Base-by-base conservation (phyloP, 1,284 basidiomycete genomes). In the Ceratobasidium sp. region DNA sequence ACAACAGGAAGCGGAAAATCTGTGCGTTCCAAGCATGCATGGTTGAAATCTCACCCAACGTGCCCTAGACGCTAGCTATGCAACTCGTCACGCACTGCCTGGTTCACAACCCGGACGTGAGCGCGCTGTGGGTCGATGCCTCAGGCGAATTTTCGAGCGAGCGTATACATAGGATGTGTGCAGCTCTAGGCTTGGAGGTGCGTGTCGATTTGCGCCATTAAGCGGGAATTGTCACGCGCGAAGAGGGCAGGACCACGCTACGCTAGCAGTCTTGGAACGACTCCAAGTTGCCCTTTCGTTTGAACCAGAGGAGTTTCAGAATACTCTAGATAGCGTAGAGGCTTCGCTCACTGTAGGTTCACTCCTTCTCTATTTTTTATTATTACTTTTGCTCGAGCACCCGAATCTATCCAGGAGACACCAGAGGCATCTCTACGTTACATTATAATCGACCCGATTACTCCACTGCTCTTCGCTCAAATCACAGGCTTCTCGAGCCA, bases 81-180 rank as follows among this genome's bases (percentile, higher is more conserved):
- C 87, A 90, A 72, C 78, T 88, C 5, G 82, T 85, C 40, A 78
- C 90, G 23, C 82, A 82, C 21, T 82, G 87, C 76, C 83, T 92
- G 1, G 77, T 80, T 0, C 74, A 76, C 8, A 70, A 82, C 73
- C 71, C 75, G 23, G 76, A 82, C 21, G 79, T 82, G 3, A 81
- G 78, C 60, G 85, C 83, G 0, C 77, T 87, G 8, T 92, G 91
- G 91, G 84, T 92, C 53, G 91, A 92, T 76, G 88, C 87, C 9
- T 84, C 82, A 0, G 88, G 89, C 2, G 86, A 86, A 71, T 89
- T 92, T 78, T 84, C 87, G 40, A 81, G 81, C 0, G 84, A 87
- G 21, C 81, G 82, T 58, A 83, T 86, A 1, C 74, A 79, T n/a
- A 77, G 87, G 36, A 74, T 86, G 6, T 76, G 77, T 49, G 77